Evolutionary conservation across 192 early-diverging fungal genomes (phyloP).

Genomic region (Coemansia asiatica): DNA sequence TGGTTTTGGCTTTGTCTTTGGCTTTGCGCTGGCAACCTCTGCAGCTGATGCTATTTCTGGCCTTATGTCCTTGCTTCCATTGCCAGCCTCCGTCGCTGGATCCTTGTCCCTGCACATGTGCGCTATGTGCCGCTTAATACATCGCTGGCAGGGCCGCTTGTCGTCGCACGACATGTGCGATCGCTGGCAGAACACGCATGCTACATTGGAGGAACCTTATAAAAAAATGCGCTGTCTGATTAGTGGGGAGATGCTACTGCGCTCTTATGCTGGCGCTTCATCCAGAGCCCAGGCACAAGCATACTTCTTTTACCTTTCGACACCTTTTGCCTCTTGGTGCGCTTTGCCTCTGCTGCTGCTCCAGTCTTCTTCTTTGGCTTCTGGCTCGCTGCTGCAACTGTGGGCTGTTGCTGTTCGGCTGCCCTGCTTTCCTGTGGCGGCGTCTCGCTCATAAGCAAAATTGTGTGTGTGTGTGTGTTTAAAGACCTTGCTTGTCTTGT

Average conservation of each 20-base stretch:
- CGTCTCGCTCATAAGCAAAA: slow-evolving; percentile 2
- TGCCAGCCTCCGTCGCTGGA: slow-evolving; percentile 15
- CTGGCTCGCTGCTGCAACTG: not conserved
- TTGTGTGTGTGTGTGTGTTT: not conserved
- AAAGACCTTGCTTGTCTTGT: not conserved
- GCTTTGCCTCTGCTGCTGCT: slow-evolving; percentile 7
- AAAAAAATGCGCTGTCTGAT: not conserved
- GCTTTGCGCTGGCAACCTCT: not conserved
- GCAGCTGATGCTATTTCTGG: too few species aligned
- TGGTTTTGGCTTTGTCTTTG: slow-evolving; percentile 3
- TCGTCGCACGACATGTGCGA: slow-evolving; percentile 97
- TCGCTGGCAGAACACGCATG: slow-evolving; percentile 92
- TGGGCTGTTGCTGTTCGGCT: not conserved
- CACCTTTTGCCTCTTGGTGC: slow-evolving; percentile 52
- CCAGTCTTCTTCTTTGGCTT: slow-evolving; percentile 16
- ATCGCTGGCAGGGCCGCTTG: slow-evolving; percentile 90
- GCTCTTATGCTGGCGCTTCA: too few species aligned
- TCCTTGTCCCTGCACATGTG: slow-evolving; percentile 90
- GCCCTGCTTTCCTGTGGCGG: not conserved
- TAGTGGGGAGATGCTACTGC: too few species aligned
- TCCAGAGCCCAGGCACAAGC: too few species aligned
- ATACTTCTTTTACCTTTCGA: slow-evolving; percentile 43
- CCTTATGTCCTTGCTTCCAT: slow-evolving; percentile 5
- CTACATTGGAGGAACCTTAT: slow-evolving; percentile 41
- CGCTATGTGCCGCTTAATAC: slow-evolving; percentile 93